Base-by-base conservation (phyloP, 1,139 yeast species). In the Waltiozyma sp. region DNA sequence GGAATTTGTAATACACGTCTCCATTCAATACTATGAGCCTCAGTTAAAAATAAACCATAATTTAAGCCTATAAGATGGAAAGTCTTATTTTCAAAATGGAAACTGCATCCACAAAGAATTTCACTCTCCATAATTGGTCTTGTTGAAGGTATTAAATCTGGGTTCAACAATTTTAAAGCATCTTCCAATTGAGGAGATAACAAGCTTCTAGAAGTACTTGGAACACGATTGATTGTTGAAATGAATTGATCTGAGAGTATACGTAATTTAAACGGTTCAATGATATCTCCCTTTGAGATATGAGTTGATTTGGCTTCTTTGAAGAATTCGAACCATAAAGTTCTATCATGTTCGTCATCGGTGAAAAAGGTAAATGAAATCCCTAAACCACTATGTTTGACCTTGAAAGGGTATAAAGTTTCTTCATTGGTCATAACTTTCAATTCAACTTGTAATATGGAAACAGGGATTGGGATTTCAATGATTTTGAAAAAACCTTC, bases 191-290 rank as follows among this genome's bases (percentile, higher is more conserved):
- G 19, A 8, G 37, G 23, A 3, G 37, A 35, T 13, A 35, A 78
- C 75, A 6, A 69, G 59, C 48, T 78, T 80, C 19, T 84, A 59
- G 1, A 81, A 83, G 28, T n/a, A n/a, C 10, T 31, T 31, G 34
- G 34, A 10, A 31, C 18, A 7, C 34, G 16, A 31, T 31, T 14
- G 34, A n/a, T 31, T 15, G 34, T 10, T 3, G 19, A 84, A 1
- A 79, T 82, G 62, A 85, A 85, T 28, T 74, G 68, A 50, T 78
- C 80, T 9, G 84, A 68, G 11, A 86, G 58, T 13, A 75, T 67
- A 31, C 65, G 62, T 21, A 83, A 57, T 10, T 65, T 56, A 54
- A 80, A 81, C 0, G 87, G 82, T 47, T 75, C 84, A 8, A 14
- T 18, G 0, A 70, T 59, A 26, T 15, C 37, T 35, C 23, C 37